Base-by-base conservation (phyloP, 805 yeast species). In the Scheffersomyces stipitis region DNA sequence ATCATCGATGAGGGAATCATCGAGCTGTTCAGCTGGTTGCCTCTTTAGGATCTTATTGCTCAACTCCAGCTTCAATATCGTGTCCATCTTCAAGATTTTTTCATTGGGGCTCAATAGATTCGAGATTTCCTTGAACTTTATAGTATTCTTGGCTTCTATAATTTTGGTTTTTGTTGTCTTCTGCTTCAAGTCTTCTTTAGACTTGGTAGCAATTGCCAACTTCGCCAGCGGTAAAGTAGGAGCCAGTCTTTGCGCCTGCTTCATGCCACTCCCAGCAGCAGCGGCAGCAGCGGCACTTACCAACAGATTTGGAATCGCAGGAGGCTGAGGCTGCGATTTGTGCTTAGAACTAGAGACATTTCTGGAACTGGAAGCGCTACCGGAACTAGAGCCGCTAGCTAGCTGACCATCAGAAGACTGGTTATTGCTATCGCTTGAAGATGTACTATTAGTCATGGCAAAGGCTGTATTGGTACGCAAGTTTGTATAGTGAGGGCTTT, bases 41-140 rank as follows among this genome's bases (percentile, higher is more conserved):
- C 64, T 39, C 16, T 51, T 40, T 13, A 57, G 37, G 18, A 42
- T 34, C 27, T 49, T 52, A 38, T 51, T 60, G 28, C 58, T 53
- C 27, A 68, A 46, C 36, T 56, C 54, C 66, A 62, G 68, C 44
- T 64, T 66, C 15, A 65, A 44, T 8, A 69, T 56, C 3, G 52
- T 56, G 40, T 67, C 73, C 49, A 69, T 52, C 40, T 69, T 69
- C 29, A 69, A 48, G 15, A 69, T 66, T 43, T 67, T 67, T 35
- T 69, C 75, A 16, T 58, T 54, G 4, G 58, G 49, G 2, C 45
- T 44, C 18, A 69, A 48, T 10, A 69, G 44, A 1, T 48, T 46
- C 2, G 67, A 57, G 9, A 69, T 50, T 29, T 67, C 73, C 18
- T 50, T 56, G 36, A 68, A 56, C 18, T 54, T 58, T 23, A 68